Conservation (phyloP, 2,329 filamentous ascomycete species). For the Blastomyces percursus region DNA sequence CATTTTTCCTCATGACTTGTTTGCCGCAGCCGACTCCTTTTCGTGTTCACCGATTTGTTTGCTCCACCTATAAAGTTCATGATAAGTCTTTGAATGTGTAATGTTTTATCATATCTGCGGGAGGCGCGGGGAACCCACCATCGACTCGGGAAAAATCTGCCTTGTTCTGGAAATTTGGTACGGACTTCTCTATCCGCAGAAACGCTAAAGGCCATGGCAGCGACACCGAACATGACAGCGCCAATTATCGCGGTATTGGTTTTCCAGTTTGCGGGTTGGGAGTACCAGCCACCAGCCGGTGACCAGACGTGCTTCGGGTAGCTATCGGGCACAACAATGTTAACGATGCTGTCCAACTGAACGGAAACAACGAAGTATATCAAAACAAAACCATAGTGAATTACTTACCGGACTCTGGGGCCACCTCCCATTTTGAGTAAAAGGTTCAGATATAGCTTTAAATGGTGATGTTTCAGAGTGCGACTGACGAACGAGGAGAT, state of each 20-base stretch:
- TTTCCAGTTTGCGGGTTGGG: slow-evolving; percentile 91
- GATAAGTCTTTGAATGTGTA: slow-evolving; percentile 22
- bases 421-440: slow-evolving; percentile 56
- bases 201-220: slow-evolving; percentile 56
- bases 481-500: slow-evolving; percentile 7
- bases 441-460: slow-evolving; percentile 12
- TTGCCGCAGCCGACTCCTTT: slow-evolving; percentile 36
- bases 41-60: slow-evolving; percentile 62
- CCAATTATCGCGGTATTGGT: slow-evolving; percentile 72
- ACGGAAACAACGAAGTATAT: slow-evolving; percentile 10
- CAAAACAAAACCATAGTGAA: slow-evolving; percentile 40
- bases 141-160: slow-evolving; percentile 73
- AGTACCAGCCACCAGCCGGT: slow-evolving; percentile 94
- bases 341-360: slow-evolving; percentile 10
- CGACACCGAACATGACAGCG: slow-evolving; percentile 56
- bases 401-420: slow-evolving; percentile 58
- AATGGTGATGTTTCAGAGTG: slow-evolving; percentile 5
- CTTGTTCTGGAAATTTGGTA: slow-evolving; percentile 62
- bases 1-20: slow-evolving; percentile 24
- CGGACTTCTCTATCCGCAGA: slow-evolving; percentile 65
- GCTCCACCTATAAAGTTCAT: slow-evolving; percentile 47
- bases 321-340: slow-evolving; percentile 37
- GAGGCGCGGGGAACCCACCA: slow-evolving; percentile 45
- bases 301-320: slow-evolving; percentile 99
- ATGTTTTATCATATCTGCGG: slow-evolving; percentile 7